Conservation (phyloP, 2,329 filamentous ascomycete genomes). For the Akanthomyces lecanii region DNA sequence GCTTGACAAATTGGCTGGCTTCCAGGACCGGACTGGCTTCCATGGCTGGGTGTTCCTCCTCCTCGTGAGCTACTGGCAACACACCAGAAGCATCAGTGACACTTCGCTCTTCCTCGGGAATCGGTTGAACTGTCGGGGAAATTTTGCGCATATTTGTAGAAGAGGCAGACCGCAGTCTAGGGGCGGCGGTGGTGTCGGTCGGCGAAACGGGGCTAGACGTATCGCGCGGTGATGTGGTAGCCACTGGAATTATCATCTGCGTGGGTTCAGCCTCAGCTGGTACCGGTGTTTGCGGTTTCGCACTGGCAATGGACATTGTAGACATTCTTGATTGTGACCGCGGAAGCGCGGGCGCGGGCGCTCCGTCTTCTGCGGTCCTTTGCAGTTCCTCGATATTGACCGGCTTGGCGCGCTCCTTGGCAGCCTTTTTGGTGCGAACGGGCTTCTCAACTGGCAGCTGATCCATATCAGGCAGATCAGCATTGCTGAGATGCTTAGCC, state of each 20-base stretch:
- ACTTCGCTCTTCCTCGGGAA: conserved; percentile 38
- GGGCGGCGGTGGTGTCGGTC: conserved; percentile 20
- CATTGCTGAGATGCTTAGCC: conserved; percentile 81
- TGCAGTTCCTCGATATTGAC: conserved; percentile 62
- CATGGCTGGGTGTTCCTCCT: conserved; percentile 20
- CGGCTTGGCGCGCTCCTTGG: conserved; percentile 53
- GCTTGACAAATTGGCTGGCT: neutral
- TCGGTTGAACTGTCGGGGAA: conserved; percentile 36
- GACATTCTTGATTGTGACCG: conserved; percentile 30
- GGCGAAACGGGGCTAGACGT: neutral
- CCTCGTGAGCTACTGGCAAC: conserved; percentile 21
- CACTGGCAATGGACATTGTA: conserved; percentile 18
- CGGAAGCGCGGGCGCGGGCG: conserved; percentile 30
- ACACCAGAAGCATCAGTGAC: neutral
- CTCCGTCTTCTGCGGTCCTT: conserved; percentile 54
- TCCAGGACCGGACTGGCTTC: neutral
- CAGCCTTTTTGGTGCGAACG: conserved; percentile 17
- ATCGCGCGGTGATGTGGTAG: neutral
- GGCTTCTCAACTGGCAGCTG: conserved; percentile 48
- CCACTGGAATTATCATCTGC: neutral
- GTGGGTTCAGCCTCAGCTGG: neutral
- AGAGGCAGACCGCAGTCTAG: conserved; percentile 22
- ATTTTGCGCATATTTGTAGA: conserved; percentile 23
- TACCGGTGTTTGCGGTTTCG: neutral
- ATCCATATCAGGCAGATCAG: conserved; percentile 67